Base-by-base conservation (phyloP, 805 yeast species). In the Blastobotrys terrestris region DNA sequence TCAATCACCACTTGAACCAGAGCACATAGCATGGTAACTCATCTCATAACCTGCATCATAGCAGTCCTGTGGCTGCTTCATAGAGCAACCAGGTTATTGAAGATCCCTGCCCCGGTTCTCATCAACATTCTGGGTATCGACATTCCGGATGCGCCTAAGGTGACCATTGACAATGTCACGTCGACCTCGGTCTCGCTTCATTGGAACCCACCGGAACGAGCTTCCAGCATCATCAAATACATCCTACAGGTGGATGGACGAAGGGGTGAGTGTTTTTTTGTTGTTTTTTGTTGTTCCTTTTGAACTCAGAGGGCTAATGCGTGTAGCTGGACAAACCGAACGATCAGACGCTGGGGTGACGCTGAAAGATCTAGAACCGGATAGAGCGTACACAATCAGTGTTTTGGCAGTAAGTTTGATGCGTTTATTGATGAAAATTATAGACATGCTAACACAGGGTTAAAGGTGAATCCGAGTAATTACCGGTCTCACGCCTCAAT, bases 61-160 rank as follows among this genome's bases (percentile, higher is more conserved):
- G 68, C 72, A 40, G 55, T 65, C 39, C 49, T 63, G 41, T 68
- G 72, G 71, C 65, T 68, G 31, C 57, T 66, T 13, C 69, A 64
- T 50, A 60, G 72, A 19, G 67, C 68, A 41, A 60, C 68, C 26
- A 58, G 65, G 39, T 60, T 68, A 49, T 55, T 68, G 18, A 65
- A 61, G 54, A 65, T 67, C 44, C 69, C 72, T 2, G 65, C 67
- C 19, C 63, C 68, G 14, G 55, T 62, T 11, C 63, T 68, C 18
- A 62, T 68, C 20, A 63, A 65, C 49, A 57, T 64, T 18, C 57
- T 68, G 35, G 72, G 72, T 14, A 66, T 68, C 35, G 71, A 68
- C 45, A 57, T 68, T 5, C 72, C 72, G 1, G 63, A 66, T 3
- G 51, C 68, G 14, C 71, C 72, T 2, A 55, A 55, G 14, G 66